A percentile compares a stretch with the other conserved stretches of the same genome.
Conservation (phyloP, 495 filamentous ascomycete genomes). For the Monascus purpureus region DNA sequence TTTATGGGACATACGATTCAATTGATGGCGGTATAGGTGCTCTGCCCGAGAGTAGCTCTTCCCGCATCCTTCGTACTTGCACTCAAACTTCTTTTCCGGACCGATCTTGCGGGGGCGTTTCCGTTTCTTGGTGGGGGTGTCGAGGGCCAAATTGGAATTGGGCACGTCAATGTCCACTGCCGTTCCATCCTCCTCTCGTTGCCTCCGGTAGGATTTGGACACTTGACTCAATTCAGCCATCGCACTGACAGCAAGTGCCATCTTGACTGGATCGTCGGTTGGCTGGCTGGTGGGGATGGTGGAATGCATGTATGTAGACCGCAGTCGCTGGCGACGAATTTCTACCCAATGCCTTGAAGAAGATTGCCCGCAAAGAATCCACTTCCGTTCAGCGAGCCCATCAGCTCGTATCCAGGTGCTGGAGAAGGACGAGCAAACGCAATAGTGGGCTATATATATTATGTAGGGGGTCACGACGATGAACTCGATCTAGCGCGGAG, state of each 20-base stretch:
- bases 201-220: conserved; percentile 7
- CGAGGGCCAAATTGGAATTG: conserved; percentile 7
- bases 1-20: conserved; percentile 58
- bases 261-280: conserved; percentile 5
- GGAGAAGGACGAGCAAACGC: neutral
- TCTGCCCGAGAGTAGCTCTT: conserved; percentile 96
- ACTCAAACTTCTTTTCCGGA: conserved; percentile 86
- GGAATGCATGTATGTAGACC: neutral
- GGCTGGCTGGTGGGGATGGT: neutral
- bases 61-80: conserved; percentile 74
- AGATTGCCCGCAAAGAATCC: neutral
- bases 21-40: conserved; percentile 90
- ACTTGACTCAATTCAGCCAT: conserved; percentile 12
- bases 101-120: conserved; percentile 58
- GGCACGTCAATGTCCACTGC: conserved; percentile 11
- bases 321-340: neutral
- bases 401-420: neutral
- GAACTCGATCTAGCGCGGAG: neutral
- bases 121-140: conserved; percentile 47
- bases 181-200: conserved; percentile 15
- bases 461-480: neutral
- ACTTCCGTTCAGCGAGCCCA: neutral
- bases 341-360: conserved; percentile 1
- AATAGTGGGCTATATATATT: neutral
- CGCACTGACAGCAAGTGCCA: conserved; percentile 13